Conservation (phyloP, 345 rosid species). For the Citrus australasica region DNA sequence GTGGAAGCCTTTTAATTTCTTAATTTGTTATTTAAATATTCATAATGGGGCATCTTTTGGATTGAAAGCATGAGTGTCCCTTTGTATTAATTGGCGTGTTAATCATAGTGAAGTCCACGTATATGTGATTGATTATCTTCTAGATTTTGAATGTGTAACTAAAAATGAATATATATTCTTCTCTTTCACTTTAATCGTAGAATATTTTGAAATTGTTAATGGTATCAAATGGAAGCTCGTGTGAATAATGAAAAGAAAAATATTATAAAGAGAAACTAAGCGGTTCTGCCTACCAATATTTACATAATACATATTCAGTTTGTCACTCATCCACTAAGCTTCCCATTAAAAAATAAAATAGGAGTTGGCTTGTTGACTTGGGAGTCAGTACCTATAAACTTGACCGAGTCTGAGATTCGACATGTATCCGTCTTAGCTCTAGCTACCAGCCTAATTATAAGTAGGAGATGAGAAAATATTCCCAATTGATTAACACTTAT, state of each 20-base stretch:
- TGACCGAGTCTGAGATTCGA: conserved; percentile 8
- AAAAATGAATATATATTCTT: too few relatives aligned
- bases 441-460: neutral
- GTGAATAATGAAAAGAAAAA: too few relatives aligned
- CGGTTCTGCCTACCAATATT: neutral
- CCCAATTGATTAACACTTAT: neutral
- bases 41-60: neutral
- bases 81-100: neutral
- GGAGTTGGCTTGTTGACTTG: neutral
- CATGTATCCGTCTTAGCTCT: neutral
- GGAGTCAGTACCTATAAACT: neutral
- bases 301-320: neutral
- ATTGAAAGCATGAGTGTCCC: neutral
- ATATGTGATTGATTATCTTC: neutral
- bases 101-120: neutral
- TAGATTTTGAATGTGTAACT: neutral
- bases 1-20: neutral
- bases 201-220: too few relatives aligned
- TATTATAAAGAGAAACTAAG: neutral
- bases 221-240: too few relatives aligned
- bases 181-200: too few relatives aligned
- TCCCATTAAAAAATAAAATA: neutral
- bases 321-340: neutral
- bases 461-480: neutral
- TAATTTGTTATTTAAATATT: neutral